Evolutionary conservation across 2,329 filamentous ascomycete species (phyloP), one percentile per base, ranked within the genome.

Genomic region (Paraphaeosphaeria minitans): DNA sequence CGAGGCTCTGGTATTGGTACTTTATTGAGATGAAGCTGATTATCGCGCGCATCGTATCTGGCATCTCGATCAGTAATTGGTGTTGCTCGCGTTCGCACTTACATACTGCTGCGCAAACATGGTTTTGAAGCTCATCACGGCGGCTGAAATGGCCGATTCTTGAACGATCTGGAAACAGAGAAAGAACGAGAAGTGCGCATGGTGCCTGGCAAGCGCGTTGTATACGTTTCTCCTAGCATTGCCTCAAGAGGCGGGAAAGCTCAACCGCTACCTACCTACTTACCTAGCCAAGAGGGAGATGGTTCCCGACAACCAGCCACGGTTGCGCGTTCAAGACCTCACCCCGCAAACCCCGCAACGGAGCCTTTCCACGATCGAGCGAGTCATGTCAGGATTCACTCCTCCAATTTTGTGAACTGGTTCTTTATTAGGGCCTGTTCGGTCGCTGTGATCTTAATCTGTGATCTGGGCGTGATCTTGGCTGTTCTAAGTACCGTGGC

Each of bases 1-100:
- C 71, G 71, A 4, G 80, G 79, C 29, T 69, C 67, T 4, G 81
- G 81, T 35, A 82, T 74, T 9, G 79, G 76, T 29, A 83, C 68
- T 42, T 78, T 70, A 55, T 82, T 81, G 56, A 82, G 75, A 37
- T 76, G 69, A 12, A 78, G 63, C 53, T 74, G 72, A 56, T 77
- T 76, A 59, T 75, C 73, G 33, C 68, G 64, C 12, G 61, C 57
- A 42, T 75, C 71, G 48, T 74, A 75, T 60, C 66, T 67, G 43
- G 12, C 10, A n/a, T 27, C n/a, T n/a, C 14, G 4, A 33, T 51
- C 5, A 51, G 22, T 19, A 27, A 29, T 19, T 27, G 13, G 10
- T 33, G 29, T 13, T 19, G 19, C 22, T 13, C 33, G 33, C 35
- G 12, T 3, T 29, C 14, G 13, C 6, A 41, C 22, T 19, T n/a